phyloP scores from a whole-genome alignment of 2,329 filamentous ascomycete genomes.

The Claviceps capensis region DNA sequence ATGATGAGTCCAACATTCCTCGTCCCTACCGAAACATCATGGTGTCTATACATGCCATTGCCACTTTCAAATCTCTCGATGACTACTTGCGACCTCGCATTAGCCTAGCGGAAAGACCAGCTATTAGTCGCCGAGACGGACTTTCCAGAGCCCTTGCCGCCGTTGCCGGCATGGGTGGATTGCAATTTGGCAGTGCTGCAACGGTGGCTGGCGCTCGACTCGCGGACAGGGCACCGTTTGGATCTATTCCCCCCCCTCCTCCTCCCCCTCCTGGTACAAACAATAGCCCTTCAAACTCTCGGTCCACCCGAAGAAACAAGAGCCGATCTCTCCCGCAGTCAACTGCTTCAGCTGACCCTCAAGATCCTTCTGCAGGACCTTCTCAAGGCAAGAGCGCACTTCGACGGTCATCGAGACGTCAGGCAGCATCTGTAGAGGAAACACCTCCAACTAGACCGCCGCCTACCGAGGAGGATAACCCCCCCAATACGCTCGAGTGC shows the following conservation, averaged over 20 bases:
- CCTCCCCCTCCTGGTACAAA: constrained; percentile 11
- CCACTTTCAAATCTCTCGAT: constrained; percentile 91
- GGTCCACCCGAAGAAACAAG: constrained; percentile 31
- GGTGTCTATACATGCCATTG: constrained; percentile 96
- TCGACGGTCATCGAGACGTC: constrained; percentile 51
- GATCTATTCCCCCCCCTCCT: constrained; percentile 20
- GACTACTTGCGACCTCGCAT: constrained; percentile 91
- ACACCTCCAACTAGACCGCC: constrained; percentile 37
- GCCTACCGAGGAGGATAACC: constrained; percentile 44
- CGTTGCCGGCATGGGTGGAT: constrained; percentile 57
- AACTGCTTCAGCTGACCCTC: constrained; percentile 26
- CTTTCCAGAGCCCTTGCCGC: constrained; percentile 59
- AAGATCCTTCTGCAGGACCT: constrained; percentile 30
- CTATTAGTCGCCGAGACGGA: constrained; percentile 48
- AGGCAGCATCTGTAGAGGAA: constrained; percentile 37
- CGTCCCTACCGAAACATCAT: constrained; percentile 83
- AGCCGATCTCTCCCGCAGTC: constrained; percentile 29
- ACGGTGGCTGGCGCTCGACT: constrained; percentile 33
- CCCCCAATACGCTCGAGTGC: constrained; percentile 69
- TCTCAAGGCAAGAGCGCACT: constrained; percentile 43
- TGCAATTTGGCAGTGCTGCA: constrained; percentile 36
- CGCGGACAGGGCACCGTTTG: constrained; percentile 29
- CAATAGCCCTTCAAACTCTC: constrained; percentile 29
- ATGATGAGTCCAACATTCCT: constrained; percentile 83
- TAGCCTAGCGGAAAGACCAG: constrained; percentile 56